A percentile compares a stretch with the other conserved stretches of the same genome.
These are phyloP conservation scores for Eucalyptus coolabah DNA, from an alignment of 345 rosid species.

Conservation along the genomic window DNA sequence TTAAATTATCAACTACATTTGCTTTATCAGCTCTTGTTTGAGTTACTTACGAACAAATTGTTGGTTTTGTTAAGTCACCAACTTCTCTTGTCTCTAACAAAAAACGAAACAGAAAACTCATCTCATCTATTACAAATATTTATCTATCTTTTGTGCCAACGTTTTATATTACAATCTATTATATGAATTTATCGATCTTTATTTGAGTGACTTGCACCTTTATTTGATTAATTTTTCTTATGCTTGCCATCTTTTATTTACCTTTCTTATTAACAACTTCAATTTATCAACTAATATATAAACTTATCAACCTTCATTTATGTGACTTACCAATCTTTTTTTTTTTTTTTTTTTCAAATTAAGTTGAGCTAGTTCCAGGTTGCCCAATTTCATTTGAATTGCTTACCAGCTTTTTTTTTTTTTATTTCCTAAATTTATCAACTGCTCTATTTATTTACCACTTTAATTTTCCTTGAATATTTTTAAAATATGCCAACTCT, in stretches of 20 bases:
- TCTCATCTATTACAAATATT: not conserved
- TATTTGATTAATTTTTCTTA: not conserved
- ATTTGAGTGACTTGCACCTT: not conserved
- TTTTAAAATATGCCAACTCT: not conserved
- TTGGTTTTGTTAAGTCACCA: not conserved
- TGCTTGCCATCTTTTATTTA: not conserved
- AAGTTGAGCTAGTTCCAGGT: not conserved
- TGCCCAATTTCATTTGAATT: not conserved
- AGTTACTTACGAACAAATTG: not conserved
- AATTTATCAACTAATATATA: not conserved
- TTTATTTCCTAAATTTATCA: not conserved
- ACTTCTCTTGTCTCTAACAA: not conserved
- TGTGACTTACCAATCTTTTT: not conserved
- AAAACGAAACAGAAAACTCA: not conserved
- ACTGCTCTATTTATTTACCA: not conserved
- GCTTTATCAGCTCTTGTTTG: not conserved
- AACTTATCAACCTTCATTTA: not conserved
- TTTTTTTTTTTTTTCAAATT: not conserved
- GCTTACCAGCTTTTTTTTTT: not conserved
- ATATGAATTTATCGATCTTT: not conserved
- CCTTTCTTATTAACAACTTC: not conserved
- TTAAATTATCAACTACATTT: not conserved
- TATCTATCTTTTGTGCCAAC: not conserved
- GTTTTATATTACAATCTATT: not conserved
- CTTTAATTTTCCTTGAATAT: not conserved